Percentiles rank a stretch among this genome's conserved stretches.
These are phyloP conservation scores for Diplotaxis tenuifolia DNA, from an alignment of 345 rosid genomes.

Conservation along the genomic window DNA sequence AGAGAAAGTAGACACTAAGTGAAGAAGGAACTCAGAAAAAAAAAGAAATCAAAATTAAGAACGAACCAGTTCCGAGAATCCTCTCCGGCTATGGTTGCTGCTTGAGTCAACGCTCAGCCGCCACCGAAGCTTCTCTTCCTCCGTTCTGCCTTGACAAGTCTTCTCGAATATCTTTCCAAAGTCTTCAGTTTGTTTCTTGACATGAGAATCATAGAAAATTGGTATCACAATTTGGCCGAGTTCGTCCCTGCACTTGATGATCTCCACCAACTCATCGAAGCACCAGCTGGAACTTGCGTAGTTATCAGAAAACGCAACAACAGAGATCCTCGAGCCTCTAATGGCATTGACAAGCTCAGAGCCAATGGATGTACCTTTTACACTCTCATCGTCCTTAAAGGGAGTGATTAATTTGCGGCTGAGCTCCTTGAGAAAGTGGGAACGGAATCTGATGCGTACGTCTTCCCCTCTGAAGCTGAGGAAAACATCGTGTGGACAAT, in stretches of 20 bases:
- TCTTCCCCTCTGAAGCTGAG: slow-evolving; percentile 13
- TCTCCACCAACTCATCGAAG: background rate
- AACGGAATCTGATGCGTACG: background rate
- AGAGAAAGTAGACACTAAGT: background rate
- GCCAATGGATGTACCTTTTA: background rate
- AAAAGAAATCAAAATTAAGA: background rate
- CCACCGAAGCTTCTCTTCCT: background rate
- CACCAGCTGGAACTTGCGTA: slow-evolving; percentile 2
- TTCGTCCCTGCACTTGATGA: background rate
- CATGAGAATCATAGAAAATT: slow-evolving; percentile 7
- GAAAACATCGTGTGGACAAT: slow-evolving; percentile 1
- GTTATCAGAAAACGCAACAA: background rate
- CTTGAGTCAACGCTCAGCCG: background rate
- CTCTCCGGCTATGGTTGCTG: slow-evolving; percentile 6
- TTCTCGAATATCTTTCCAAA: background rate
- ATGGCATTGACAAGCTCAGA: background rate
- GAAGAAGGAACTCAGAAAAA: background rate
- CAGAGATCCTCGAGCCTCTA: background rate
- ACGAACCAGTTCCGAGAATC: slow-evolving; percentile 5
- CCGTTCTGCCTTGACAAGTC: background rate
- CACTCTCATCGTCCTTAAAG: slow-evolving; percentile 4
- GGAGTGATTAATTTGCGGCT: slow-evolving; percentile 1
- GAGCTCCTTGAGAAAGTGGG: slow-evolving; percentile 16
- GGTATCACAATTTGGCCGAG: background rate
- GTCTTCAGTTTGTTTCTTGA: background rate